These are phyloP conservation scores for Pseudogymnoascus sp. DNA, from an alignment of 2,329 filamentous ascomycete genomes.

Conservation along the genomic window DNA sequence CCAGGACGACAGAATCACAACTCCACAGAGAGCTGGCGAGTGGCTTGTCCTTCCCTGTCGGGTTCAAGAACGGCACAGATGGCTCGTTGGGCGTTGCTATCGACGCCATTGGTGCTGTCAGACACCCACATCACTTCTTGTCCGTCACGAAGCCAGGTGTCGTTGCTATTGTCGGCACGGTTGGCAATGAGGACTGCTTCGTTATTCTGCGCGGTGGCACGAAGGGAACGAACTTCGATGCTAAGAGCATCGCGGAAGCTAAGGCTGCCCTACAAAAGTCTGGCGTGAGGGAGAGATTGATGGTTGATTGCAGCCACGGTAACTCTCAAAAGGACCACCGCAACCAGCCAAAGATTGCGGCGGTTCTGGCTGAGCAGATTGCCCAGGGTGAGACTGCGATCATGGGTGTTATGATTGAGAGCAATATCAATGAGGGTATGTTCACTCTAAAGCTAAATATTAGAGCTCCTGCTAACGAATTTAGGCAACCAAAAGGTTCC, in stretches of 20 bases:
- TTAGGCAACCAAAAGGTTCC: conserved; percentile 84
- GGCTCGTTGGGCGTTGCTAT: conserved; percentile 83
- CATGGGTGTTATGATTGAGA: conserved; percentile 99
- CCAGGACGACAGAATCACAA: conserved; percentile 94
- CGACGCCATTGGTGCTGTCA: conserved; percentile 89
- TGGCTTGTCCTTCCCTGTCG: conserved; percentile 91
- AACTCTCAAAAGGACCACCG: conserved; percentile 94
- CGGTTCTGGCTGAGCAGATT: conserved; percentile 75
- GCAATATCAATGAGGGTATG: conserved; percentile 86
- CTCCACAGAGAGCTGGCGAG: conserved; percentile 91
- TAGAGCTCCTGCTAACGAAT: conserved; percentile 10
- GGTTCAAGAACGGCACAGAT: conserved; percentile 99
- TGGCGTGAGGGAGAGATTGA: conserved; percentile 68
- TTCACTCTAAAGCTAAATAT: conserved; percentile 8
- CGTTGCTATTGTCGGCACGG: conserved; percentile 88
- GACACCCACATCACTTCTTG: conserved; percentile 91
- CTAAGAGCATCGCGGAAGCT: conserved; percentile 73
- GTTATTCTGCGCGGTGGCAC: conserved; percentile 90
- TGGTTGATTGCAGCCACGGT: conserved; percentile 98
- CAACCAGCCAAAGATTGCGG: conserved; percentile 93
- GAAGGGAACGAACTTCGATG: conserved; percentile 89
- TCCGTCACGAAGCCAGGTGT: conserved; percentile 95
- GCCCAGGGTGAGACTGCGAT: conserved; percentile 75
- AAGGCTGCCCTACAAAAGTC: conserved; percentile 72
- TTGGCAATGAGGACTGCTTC: conserved; percentile 95